Evolutionary conservation across 2,329 filamentous ascomycete species (phyloP), one percentile per base, ranked within the genome.

Genomic region (Hymenoscyphus fructigenus): DNA sequence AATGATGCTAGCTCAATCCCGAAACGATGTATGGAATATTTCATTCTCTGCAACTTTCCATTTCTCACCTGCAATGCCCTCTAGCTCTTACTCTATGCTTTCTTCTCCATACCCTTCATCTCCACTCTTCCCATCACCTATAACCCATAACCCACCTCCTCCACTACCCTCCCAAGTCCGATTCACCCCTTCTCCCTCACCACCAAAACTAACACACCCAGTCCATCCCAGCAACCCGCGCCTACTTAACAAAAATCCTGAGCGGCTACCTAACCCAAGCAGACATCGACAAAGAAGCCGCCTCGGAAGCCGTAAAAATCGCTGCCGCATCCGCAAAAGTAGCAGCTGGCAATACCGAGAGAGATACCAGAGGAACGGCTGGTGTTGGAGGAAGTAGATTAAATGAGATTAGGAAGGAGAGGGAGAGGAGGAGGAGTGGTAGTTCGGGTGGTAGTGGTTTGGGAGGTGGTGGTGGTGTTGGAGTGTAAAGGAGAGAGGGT

Each of bases 1-100:
- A 58, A 84, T 86, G 79, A 86, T 85, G 78, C 81, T 85, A 53
- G 83, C 86, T 1, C 80, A 83, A 68, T 81, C 81, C 67, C 79
- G 79, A 34, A 79, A 80, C 36, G 82, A 86, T 69, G 86, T 88
- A 73, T 70, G 83, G 79, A 20, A 34, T 61, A 26, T 17, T 6
- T 17, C 9, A 36, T 55, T 34, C 9, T 5, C 36, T 53, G 50
- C 34, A 57, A n/a, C n/a, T n/a, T n/a, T n/a, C n/a, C n/a, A n/a
- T 29, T 29, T 29, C 28, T 29, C 28, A 6, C 28, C 32, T 63
- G 9, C 53, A n/a, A 36, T 32, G 17, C 6, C 57, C 15, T 6
- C 55, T 14, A n/a, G n/a, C 57, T 36, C 56, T 64, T n/a, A 63
- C n/a, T 28, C 36, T 41, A 14, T 26, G 10, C 57, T 6, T 34